phyloP scores from a whole-genome alignment of 176 grass and related monocot genomes.

The Aegilops bicornis region DNA sequence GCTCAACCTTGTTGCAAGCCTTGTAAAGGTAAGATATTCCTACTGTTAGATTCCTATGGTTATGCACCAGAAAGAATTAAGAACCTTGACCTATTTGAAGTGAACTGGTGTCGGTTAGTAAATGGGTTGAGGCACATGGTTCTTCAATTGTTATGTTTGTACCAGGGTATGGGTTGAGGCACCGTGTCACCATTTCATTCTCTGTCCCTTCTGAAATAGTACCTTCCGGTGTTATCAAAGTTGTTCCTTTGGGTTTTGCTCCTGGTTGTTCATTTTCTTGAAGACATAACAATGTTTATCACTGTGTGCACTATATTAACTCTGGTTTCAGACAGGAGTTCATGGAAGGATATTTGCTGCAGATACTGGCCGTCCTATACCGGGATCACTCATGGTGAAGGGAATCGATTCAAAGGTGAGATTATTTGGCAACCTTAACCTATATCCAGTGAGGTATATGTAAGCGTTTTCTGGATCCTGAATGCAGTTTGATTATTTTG shows the following conservation, averaged over 20 bases:
- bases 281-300: neutral
- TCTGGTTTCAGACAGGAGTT: constrained; percentile 71
- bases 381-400: constrained; percentile 59
- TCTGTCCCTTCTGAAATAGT: neutral
- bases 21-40: constrained; percentile 71
- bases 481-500: neutral
- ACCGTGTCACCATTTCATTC: neutral
- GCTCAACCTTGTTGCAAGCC: constrained; percentile 85
- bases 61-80: neutral
- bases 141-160: neutral
- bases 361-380: constrained; percentile 69
- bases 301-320: constrained; percentile 20
- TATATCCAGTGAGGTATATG: neutral
- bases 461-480: neutral
- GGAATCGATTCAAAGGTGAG: constrained; percentile 67
- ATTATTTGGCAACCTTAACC: constrained; percentile 19
- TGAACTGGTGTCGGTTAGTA: neutral
- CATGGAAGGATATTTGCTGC: constrained; percentile 93
- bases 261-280: neutral
- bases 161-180: neutral
- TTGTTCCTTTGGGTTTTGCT: neutral
- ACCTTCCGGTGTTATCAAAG: neutral
- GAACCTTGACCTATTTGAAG: neutral
- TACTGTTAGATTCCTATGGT: neutral
- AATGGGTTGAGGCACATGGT: neutral